Conservation (phyloP, 2,329 filamentous ascomycete species). For the Fusarium denticulatum region DNA sequence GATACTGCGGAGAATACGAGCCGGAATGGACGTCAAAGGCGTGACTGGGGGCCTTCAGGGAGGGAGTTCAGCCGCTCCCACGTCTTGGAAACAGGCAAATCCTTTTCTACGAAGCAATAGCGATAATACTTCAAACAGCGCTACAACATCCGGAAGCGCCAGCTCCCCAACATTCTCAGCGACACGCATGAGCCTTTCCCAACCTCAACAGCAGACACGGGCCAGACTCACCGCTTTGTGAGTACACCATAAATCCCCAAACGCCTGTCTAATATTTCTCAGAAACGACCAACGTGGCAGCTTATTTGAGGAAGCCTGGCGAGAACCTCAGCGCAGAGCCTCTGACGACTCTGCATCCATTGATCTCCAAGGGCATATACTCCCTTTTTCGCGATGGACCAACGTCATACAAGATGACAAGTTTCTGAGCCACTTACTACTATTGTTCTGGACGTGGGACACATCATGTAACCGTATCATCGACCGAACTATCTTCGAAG, state of each 20-base stretch:
- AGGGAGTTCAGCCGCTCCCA: background rate
- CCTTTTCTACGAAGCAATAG: background rate
- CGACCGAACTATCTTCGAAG: slow-evolving; percentile 23
- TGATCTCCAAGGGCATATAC: slow-evolving; percentile 3
- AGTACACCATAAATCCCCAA: background rate
- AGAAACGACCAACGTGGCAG: background rate
- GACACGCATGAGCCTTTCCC: background rate
- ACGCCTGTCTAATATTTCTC: background rate
- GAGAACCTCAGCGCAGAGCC: background rate
- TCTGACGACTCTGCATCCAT: background rate
- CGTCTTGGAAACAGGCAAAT: background rate
- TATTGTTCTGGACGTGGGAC: slow-evolving; percentile 28
- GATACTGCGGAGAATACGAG: slow-evolving; percentile 25
- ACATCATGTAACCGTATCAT: slow-evolving; percentile 22
- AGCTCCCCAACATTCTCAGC: background rate
- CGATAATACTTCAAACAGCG: background rate
- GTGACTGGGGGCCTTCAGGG: slow-evolving; percentile 2
- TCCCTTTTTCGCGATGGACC: slow-evolving; percentile 30
- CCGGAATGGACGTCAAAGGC: slow-evolving; percentile 10
- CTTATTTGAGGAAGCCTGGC: slow-evolving; percentile 11
- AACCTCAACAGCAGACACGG: background rate
- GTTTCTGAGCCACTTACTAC: slow-evolving; percentile 15
- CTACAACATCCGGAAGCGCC: background rate
- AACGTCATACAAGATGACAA: slow-evolving; percentile 11
- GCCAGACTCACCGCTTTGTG: slow-evolving; percentile 15